A percentile compares a stretch with the other conserved stretches of the same genome.
These are phyloP conservation scores for Malbranchea zuffiana DNA, from an alignment of 2,329 filamentous ascomycete species.

Conservation along the genomic window DNA sequence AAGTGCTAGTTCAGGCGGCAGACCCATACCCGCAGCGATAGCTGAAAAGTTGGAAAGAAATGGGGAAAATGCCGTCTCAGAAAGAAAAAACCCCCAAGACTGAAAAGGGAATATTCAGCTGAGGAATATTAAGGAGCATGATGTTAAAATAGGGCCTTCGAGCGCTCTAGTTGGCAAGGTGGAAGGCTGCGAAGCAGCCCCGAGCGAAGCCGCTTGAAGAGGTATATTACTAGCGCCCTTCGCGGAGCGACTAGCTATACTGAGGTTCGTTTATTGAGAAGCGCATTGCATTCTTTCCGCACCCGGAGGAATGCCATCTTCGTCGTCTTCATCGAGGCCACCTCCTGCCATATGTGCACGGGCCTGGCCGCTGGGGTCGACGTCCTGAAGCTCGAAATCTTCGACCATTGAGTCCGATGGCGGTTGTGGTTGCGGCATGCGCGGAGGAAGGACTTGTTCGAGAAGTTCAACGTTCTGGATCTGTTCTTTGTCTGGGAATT, in stretches of 20 bases:
- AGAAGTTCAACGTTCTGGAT: conserved; percentile 65
- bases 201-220: too few relatives aligned
- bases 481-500: conserved; percentile 73
- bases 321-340: conserved; percentile 62
- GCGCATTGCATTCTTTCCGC: conserved; percentile 43
- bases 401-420: conserved; percentile 85
- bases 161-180: too few relatives aligned
- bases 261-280: conserved; percentile 35
- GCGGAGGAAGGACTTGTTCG: conserved; percentile 72
- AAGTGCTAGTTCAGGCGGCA: too few relatives aligned
- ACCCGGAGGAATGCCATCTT: conserved; percentile 38
- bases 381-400: conserved; percentile 73
- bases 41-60: too few relatives aligned
- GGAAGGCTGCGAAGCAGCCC: too few relatives aligned
- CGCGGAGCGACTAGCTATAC: conserved; percentile 1
- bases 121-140: too few relatives aligned
- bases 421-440: conserved; percentile 52
- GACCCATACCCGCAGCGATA: too few relatives aligned
- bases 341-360: conserved; percentile 59
- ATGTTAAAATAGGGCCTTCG: too few relatives aligned
- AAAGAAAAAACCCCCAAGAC: too few relatives aligned
- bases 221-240: too few relatives aligned
- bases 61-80: too few relatives aligned
- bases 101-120: too few relatives aligned
- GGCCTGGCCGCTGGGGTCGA: conserved; percentile 58